Conservation (phyloP, 441 rosid genomes). For the Eutrema salsugineum region DNA sequence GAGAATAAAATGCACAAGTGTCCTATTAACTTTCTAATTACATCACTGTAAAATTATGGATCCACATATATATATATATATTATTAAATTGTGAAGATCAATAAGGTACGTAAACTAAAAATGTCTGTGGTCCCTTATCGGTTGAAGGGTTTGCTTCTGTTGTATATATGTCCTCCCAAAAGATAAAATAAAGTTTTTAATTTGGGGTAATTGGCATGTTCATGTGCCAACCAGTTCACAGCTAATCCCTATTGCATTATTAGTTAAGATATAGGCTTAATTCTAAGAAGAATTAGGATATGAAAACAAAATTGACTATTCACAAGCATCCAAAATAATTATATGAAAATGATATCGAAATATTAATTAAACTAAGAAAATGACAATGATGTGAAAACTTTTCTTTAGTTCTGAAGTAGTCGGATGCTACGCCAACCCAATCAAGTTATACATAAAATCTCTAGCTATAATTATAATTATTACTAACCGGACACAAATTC, state of each 20-base stretch:
- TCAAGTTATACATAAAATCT: neutral
- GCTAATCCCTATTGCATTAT: conserved; percentile 19
- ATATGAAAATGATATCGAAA: neutral
- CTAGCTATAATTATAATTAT: neutral
- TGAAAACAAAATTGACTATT: conserved; percentile 11
- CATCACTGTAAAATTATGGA: neutral
- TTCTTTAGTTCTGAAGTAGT: neutral
- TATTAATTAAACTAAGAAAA: neutral
- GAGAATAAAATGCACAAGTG: neutral
- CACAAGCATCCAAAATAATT: neutral
- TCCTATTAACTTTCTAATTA: neutral
- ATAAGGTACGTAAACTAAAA: conserved; percentile 15
- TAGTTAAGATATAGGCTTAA: neutral
- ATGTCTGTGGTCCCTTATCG: conserved; percentile 23
- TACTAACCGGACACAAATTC: neutral
- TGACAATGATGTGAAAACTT: neutral
- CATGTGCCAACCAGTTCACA: conserved; percentile 28
- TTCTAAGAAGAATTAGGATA: neutral
- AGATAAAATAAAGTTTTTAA: conserved; percentile 6
- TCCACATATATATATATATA: conserved; percentile 2
- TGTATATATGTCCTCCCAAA: conserved; percentile 11
- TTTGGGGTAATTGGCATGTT: conserved; percentile 26
- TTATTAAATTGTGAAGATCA: conserved; percentile 24
- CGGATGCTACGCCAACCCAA: neutral
- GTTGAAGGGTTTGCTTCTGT: conserved; percentile 16